Conservation (phyloP, 169 alveolate species). For the Cyclospora cayetanensis region DNA sequence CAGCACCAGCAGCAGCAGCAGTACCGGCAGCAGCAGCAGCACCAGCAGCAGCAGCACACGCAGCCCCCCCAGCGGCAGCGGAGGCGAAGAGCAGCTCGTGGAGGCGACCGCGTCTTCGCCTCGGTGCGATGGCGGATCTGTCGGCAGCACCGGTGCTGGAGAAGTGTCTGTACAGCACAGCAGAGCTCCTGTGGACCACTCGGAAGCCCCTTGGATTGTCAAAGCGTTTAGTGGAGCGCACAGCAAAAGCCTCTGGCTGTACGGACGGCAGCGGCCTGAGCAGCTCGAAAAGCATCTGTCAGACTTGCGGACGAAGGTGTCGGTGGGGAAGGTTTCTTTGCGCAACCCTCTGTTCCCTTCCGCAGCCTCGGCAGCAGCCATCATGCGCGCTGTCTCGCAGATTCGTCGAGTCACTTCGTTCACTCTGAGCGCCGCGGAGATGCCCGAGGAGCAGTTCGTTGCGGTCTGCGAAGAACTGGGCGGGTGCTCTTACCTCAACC, state of each 20-base stretch:
- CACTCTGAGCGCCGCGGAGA: neutral
- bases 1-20: neutral
- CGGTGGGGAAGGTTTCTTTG: conserved; percentile 3
- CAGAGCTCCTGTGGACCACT: neutral
- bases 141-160: too few species aligned
- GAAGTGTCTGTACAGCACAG: too few species aligned
- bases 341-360: neutral
- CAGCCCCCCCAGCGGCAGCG: conserved; percentile 17
- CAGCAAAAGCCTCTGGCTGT: conserved; percentile 6
- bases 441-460: conserved; percentile 16
- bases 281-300: neutral
- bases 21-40: too few species aligned
- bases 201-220: neutral
- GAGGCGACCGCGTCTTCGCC: too few species aligned
- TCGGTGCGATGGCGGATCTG: too few species aligned
- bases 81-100: neutral
- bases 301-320: neutral
- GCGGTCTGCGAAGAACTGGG: conserved; percentile 3
- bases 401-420: neutral
- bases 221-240: conserved; percentile 5
- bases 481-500: neutral
- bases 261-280: conserved; percentile 45
- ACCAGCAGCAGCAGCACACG: too few species aligned
- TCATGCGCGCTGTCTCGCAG: conserved; percentile 12
- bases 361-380: conserved; percentile 5